Evolutionary conservation across 2,329 filamentous ascomycete genomes (phyloP).

Genomic region (Colletotrichum cordylinicola): DNA sequence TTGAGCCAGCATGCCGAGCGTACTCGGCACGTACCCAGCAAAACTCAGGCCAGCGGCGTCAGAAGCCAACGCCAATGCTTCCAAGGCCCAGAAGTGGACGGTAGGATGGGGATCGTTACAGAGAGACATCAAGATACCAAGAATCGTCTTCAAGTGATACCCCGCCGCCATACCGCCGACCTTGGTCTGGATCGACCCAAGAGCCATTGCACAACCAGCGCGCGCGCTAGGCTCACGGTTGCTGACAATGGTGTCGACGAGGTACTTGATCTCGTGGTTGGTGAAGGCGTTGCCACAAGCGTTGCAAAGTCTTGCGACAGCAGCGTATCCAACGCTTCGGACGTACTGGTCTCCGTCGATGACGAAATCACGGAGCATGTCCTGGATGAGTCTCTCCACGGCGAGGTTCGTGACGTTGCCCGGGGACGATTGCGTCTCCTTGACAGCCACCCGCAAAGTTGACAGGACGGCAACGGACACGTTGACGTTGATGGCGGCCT

Average conservation of each 20-base stretch:
- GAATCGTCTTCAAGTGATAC: slow-evolving; percentile 93
- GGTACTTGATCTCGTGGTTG: slow-evolving; percentile 84
- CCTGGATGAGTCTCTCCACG: slow-evolving; percentile 85
- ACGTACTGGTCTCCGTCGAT: slow-evolving; percentile 86
- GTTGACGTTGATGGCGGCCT: slow-evolving; percentile 90
- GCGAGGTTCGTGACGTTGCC: slow-evolving; percentile 77
- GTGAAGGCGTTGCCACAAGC: slow-evolving; percentile 87
- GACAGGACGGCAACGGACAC: slow-evolving; percentile 81
- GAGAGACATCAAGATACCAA: slow-evolving; percentile 97
- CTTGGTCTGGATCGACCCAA: slow-evolving; percentile 93
- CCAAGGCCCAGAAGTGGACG: slow-evolving; percentile 95
- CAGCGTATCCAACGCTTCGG: slow-evolving; percentile 83
- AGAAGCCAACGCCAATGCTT: slow-evolving; percentile 84
- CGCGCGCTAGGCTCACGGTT: slow-evolving; percentile 93
- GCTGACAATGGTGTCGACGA: slow-evolving; percentile 92
- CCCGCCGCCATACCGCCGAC: slow-evolving; percentile 98
- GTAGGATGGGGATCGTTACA: slow-evolving; percentile 94
- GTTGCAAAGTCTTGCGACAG: slow-evolving; percentile 84
- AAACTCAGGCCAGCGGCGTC: slow-evolving; percentile 94
- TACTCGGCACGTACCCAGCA: slow-evolving; percentile 86
- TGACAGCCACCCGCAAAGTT: slow-evolving; percentile 82
- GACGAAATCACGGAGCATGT: slow-evolving; percentile 74
- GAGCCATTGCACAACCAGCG: slow-evolving; percentile 91
- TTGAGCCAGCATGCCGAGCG: slow-evolving; percentile 91
- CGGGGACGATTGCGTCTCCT: slow-evolving; percentile 74